These are phyloP conservation scores for Aspergillus sclerotioniger DNA, from an alignment of 495 filamentous ascomycete genomes.

Conservation along the genomic window DNA sequence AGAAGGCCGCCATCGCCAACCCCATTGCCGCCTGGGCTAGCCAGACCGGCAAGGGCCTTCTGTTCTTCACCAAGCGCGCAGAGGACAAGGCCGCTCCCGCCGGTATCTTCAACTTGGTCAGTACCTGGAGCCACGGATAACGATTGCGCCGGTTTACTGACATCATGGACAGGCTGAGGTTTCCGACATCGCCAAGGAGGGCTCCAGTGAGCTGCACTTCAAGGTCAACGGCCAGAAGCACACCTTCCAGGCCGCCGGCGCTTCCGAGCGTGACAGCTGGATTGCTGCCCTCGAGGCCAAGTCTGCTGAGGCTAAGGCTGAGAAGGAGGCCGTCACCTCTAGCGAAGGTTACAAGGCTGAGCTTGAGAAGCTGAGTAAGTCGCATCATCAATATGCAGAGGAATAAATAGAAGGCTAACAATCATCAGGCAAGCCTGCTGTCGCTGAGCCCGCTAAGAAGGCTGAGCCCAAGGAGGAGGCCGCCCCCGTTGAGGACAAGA, in stretches of 20 bases:
- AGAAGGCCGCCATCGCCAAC: conserved; percentile 77
- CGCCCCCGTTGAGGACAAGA: conserved; percentile 42
- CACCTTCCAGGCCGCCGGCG: conserved; percentile 72
- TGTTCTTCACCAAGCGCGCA: conserved; percentile 87
- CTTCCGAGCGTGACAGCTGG: conserved; percentile 88
- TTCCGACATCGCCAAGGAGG: conserved; percentile 71
- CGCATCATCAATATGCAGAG: not conserved
- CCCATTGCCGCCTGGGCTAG: conserved; percentile 82
- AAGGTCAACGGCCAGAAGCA: conserved; percentile 84
- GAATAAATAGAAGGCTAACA: conserved; percentile 9
- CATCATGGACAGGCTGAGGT: conserved; percentile 64
- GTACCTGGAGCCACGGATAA: conserved; percentile 22
- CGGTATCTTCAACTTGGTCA: conserved; percentile 82
- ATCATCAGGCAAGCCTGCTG: conserved; percentile 50
- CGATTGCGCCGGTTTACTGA: conserved; percentile 11
- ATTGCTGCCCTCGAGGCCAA: conserved; percentile 73
- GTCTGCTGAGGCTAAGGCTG: conserved; percentile 72
- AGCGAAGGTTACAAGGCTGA: conserved; percentile 78
- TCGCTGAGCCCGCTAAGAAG: conserved; percentile 49
- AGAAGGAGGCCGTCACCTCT: conserved; percentile 63
- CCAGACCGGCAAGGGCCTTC: conserved; percentile 91
- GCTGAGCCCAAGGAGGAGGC: conserved; percentile 42
- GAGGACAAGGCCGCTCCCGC: conserved; percentile 75
- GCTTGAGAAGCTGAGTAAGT: conserved; percentile 63
- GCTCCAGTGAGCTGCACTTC: conserved; percentile 77